A percentile compares a stretch with the other conserved stretches of the same genome.
Conservation (phyloP, 2,329 filamentous ascomycete genomes). For the Hortaea sp. region DNA sequence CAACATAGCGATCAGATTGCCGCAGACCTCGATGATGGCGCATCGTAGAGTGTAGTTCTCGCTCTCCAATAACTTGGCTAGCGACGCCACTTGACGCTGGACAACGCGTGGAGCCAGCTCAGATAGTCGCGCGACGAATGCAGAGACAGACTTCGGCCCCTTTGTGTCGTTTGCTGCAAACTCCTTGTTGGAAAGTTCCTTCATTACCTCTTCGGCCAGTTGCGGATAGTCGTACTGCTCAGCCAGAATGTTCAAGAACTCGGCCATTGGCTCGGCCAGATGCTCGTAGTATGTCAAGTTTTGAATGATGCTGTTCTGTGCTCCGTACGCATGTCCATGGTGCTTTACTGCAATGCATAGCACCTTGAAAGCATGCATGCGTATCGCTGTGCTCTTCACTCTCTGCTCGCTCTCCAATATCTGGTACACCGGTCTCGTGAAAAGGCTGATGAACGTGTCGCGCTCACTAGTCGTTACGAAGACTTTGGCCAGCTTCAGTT, state of each 20-base stretch:
- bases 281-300: constrained; percentile 98
- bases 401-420: constrained; percentile 89
- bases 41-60: constrained; percentile 94
- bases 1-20: constrained; percentile 84
- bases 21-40: constrained; percentile 91
- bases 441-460: constrained; percentile 85
- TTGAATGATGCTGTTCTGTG: constrained; percentile 95
- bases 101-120: constrained; percentile 84
- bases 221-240: constrained; percentile 98
- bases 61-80: constrained; percentile 91
- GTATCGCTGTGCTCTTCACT: constrained; percentile 76
- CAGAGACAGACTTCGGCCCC: constrained; percentile 90
- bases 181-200: constrained; percentile 92
- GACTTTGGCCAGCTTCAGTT: constrained; percentile 81
- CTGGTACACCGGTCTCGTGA: constrained; percentile 88
- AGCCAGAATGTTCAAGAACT: constrained; percentile 88
- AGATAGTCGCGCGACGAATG: constrained; percentile 86
- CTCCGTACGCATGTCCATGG: constrained; percentile 90
- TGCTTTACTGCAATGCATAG: constrained; percentile 95
- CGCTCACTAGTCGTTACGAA: constrained; percentile 94
- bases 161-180: constrained; percentile 95
- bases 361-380: constrained; percentile 96
- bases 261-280: constrained; percentile 96
- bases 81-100: constrained; percentile 92
- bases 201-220: constrained; percentile 82